These are phyloP conservation scores for Monosporozyma aquatica DNA, from an alignment of 805 yeast genomes.

Conservation along the genomic window DNA sequence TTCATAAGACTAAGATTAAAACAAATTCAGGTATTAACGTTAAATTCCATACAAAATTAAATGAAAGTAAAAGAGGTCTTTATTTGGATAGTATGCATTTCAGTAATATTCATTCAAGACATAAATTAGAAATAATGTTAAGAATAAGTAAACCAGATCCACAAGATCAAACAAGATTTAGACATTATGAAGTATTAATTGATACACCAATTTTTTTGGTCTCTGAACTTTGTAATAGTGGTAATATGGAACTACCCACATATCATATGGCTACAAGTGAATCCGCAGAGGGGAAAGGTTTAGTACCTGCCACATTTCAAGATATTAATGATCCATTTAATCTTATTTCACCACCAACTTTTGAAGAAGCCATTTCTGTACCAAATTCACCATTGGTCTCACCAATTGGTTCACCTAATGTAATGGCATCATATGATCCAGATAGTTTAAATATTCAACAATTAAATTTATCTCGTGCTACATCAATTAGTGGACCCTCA, in stretches of 20 bases:
- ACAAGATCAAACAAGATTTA: slow-evolving; percentile 38
- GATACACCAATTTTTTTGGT: slow-evolving; percentile 61
- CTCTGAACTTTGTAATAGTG: slow-evolving; percentile 34
- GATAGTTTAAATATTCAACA: slow-evolving; percentile 18
- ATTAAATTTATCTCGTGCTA: slow-evolving; percentile 16
- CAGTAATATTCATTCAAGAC: slow-evolving; percentile 51
- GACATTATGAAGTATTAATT: slow-evolving; percentile 71
- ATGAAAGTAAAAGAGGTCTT: slow-evolving; percentile 30
- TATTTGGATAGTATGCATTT: slow-evolving; percentile 55
- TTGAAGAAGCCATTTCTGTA: slow-evolving; percentile 48
- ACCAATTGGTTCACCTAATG: slow-evolving; percentile 18
- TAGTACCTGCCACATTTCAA: slow-evolving; percentile 10
- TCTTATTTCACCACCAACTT: slow-evolving; percentile 40
- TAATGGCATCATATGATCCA: slow-evolving; percentile 10
- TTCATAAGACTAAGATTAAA: slow-evolving; percentile 12
- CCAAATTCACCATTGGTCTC: slow-evolving; percentile 38
- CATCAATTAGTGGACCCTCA: slow-evolving; percentile 17
- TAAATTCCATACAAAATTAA: slow-evolving; percentile 15
- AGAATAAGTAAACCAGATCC: slow-evolving; percentile 57
- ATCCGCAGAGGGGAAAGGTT: slow-evolving; percentile 6
- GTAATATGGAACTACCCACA: slow-evolving; percentile 33
- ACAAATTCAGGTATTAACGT: slow-evolving; percentile 17
- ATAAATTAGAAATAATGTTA: slow-evolving; percentile 60
- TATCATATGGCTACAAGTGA: slow-evolving; percentile 23
- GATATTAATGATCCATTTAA: slow-evolving; percentile 1